Percentiles rank a stretch among this genome's conserved stretches.
These are phyloP conservation scores for Amniculicola lignicola DNA, from an alignment of 495 filamentous ascomycete species.

Conservation along the genomic window DNA sequence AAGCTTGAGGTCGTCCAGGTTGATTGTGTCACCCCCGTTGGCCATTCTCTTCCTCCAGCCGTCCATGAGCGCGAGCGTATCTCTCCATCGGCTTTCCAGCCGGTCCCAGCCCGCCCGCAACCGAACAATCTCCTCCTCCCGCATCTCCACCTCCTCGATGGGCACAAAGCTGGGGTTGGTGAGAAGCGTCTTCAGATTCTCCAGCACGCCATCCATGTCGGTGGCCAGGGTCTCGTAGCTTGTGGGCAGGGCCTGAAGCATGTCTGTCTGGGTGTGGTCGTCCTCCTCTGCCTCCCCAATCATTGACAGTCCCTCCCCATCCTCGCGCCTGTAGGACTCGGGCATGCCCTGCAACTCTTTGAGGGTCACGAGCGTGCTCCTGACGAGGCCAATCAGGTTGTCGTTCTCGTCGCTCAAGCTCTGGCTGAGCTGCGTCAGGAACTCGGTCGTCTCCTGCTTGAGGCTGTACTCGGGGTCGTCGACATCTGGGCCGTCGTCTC, in stretches of 20 bases:
- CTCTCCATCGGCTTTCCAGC: constrained; percentile 86
- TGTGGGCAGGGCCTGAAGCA: constrained; percentile 48
- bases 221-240: constrained; percentile 69
- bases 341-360: constrained; percentile 77
- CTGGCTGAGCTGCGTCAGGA: constrained; percentile 83
- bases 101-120: constrained; percentile 82
- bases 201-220: constrained; percentile 70
- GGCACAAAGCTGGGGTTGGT: constrained; percentile 96
- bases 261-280: constrained; percentile 32
- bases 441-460: constrained; percentile 83
- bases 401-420: constrained; percentile 94
- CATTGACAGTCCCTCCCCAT: constrained; percentile 12
- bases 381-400: constrained; percentile 66
- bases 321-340: constrained; percentile 34
- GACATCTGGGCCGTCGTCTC: constrained; percentile 47
- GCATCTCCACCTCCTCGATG: constrained; percentile 85
- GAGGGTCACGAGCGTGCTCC: constrained; percentile 66
- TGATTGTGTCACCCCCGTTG: constrained; percentile 72
- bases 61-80: constrained; percentile 86
- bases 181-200: constrained; percentile 74
- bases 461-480: constrained; percentile 67
- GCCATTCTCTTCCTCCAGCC: constrained; percentile 84
- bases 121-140: constrained; percentile 83
- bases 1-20: constrained; percentile 77
- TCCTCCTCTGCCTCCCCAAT: constrained; percentile 47